These are phyloP conservation scores for Heracleum sosnowskyi DNA, from an alignment of 129 eudicot genomes.

Conservation along the genomic window DNA sequence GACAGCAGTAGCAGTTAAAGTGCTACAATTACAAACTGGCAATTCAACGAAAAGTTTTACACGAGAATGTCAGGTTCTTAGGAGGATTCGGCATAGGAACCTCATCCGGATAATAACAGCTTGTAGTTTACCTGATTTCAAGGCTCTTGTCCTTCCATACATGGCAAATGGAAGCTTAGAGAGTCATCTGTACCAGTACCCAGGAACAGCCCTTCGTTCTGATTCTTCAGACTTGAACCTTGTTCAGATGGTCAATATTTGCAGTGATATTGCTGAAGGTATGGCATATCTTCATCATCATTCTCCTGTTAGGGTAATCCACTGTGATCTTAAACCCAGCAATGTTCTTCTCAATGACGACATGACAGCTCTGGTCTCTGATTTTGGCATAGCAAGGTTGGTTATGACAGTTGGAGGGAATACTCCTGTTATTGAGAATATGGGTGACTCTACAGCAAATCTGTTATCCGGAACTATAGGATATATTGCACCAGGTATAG, in stretches of 20 bases:
- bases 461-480: conserved; percentile 57
- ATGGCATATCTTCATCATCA: conserved; percentile 63
- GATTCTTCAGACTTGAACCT: conserved; percentile 36
- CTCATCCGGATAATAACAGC: conserved; percentile 55
- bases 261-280: conserved; percentile 66
- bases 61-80: conserved; percentile 62
- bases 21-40: conserved; percentile 41
- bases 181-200: conserved; percentile 31
- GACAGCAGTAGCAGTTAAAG: conserved; percentile 51
- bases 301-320: conserved; percentile 57
- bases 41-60: conserved; percentile 47
- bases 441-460: conserved; percentile 44
- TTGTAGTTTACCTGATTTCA: conserved; percentile 57
- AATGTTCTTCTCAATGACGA: conserved; percentile 56
- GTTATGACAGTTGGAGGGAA: conserved; percentile 36
- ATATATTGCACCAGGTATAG: conserved; percentile 59
- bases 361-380: conserved; percentile 57
- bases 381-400: conserved; percentile 54
- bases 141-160: conserved; percentile 54
- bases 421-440: conserved; percentile 16
- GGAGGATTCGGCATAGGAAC: conserved; percentile 50
- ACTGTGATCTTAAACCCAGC: conserved; percentile 66
- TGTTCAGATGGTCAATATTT: conserved; percentile 45
- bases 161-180: conserved; percentile 69
- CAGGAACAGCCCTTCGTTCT: conserved; percentile 11